A percentile compares a stretch with the other conserved stretches of the same genome.
Conservation (phyloP, 148 eudicot species). For the Nepenthes gracilis region DNA sequence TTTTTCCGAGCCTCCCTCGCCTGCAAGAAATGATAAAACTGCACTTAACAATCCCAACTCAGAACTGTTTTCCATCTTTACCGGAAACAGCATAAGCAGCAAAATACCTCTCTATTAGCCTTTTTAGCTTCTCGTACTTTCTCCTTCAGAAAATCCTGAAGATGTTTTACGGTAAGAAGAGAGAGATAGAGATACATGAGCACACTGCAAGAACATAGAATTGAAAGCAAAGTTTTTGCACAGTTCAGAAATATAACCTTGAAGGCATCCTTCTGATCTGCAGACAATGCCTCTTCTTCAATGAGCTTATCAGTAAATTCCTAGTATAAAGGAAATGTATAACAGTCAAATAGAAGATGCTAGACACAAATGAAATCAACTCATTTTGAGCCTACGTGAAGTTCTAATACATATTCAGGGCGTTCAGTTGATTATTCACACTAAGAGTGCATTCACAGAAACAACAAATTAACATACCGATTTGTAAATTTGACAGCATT, state of each 20-base stretch:
- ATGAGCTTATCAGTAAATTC: slow-evolving; percentile 73
- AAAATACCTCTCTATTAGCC: slow-evolving; percentile 71
- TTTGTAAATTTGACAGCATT: no score
- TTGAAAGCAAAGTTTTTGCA: slow-evolving; percentile 20
- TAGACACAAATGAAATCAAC: not conserved
- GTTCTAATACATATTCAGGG: not conserved
- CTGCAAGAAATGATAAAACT: slow-evolving; percentile 18
- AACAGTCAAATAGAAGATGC: slow-evolving; percentile 2
- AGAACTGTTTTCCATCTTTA: not conserved
- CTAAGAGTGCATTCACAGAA: not conserved
- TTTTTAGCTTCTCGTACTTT: slow-evolving; percentile 73
- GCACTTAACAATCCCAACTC: not conserved
- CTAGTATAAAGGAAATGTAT: slow-evolving; percentile 19
- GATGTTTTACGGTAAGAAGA: not conserved
- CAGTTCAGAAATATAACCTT: slow-evolving; percentile 33
- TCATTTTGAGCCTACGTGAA: no score
- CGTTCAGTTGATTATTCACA: not conserved
- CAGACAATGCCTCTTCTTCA: slow-evolving; percentile 55
- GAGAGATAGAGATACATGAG: not conserved
- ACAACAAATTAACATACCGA: no score
- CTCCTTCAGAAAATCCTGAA: slow-evolving; percentile 66
- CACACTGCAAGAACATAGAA: slow-evolving; percentile 25
- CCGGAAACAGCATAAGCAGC: not conserved
- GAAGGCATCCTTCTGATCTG: slow-evolving; percentile 71
- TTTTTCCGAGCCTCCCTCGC: slow-evolving; percentile 85